Evolutionary conservation across 176 grass and related monocot species (phyloP).

Genomic region (Puya raimondii): DNA sequence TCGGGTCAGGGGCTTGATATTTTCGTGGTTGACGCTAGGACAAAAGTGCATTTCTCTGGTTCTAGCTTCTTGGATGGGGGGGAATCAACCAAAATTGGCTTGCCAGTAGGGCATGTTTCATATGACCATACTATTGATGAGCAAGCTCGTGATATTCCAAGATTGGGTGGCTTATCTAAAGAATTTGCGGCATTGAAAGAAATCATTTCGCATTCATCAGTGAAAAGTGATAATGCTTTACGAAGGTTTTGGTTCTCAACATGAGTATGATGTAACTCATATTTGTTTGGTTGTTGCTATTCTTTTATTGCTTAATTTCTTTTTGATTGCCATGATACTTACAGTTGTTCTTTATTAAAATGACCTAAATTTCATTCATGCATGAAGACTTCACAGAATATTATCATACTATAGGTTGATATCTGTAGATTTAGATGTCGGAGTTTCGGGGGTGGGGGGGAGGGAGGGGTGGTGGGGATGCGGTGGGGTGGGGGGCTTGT

Average conservation of each 20-base stretch:
- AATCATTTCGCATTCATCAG: conserved; percentile 10
- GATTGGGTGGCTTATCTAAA: conserved; percentile 70
- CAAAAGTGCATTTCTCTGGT: conserved; percentile 54
- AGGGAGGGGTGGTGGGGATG: too few species aligned
- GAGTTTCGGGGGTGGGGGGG: too few species aligned
- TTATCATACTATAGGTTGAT: too few species aligned
- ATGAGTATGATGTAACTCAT: neutral
- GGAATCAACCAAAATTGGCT: conserved; percentile 14
- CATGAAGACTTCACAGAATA: too few species aligned
- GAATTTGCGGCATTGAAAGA: conserved; percentile 30
- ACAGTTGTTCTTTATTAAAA: neutral
- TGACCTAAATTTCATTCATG: neutral
- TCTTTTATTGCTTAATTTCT: conserved; percentile 1
- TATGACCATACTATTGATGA: conserved; percentile 12
- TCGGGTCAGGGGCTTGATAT: neutral
- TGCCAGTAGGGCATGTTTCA: conserved; percentile 10
- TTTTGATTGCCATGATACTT: neutral
- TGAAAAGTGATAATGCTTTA: conserved; percentile 18
- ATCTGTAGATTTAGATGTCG: too few species aligned
- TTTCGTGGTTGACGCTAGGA: conserved; percentile 37
- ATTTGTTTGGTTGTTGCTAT: neutral
- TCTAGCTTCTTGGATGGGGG: conserved; percentile 23
- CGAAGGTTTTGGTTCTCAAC: conserved; percentile 4
- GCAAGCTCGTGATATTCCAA: conserved; percentile 16
- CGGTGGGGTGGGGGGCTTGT: too few species aligned